Evolutionary conservation across 495 filamentous ascomycete genomes (phyloP).

Genomic region (Podospora pseudoanserina): DNA sequence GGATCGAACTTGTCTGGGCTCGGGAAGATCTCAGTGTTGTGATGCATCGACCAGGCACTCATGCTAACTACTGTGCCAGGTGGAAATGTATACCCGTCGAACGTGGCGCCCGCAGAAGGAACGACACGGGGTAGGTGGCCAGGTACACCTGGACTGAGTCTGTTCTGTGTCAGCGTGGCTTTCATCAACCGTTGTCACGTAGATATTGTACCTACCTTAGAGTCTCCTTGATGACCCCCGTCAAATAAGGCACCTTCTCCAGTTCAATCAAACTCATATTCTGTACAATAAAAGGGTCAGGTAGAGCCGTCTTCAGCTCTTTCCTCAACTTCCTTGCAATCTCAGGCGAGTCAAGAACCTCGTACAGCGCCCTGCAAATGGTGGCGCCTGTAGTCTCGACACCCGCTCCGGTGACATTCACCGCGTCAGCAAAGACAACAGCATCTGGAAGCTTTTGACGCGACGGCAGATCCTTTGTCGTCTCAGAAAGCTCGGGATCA

Average conservation of each 20-base stretch:
- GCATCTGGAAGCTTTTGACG: conserved; percentile 21
- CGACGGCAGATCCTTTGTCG: conserved; percentile 18
- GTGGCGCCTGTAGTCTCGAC: conserved; percentile 44
- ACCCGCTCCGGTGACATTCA: conserved; percentile 33
- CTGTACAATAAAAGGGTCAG: conserved; percentile 22
- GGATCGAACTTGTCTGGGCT: conserved; percentile 41
- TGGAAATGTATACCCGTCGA: conserved; percentile 23
- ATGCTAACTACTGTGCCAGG: conserved; percentile 19
- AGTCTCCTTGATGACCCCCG: conserved; percentile 35
- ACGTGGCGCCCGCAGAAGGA: conserved; percentile 22
- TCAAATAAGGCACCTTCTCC: conserved; percentile 37
- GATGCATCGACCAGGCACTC: conserved; percentile 34
- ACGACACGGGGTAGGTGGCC: conserved; percentile 28
- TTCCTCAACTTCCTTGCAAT: conserved; percentile 29
- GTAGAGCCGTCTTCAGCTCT: conserved; percentile 37
- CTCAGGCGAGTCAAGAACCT: conserved; percentile 33
- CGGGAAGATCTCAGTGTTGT: conserved; percentile 38
- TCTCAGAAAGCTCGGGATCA: conserved; percentile 20
- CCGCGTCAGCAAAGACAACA: conserved; percentile 31
- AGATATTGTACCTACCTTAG: conserved; percentile 13
- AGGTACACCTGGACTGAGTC: conserved; percentile 22
- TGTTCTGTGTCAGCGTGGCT: neutral
- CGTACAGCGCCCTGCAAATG: conserved; percentile 34
- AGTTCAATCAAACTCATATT: conserved; percentile 13
- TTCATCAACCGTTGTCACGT: neutral